These are phyloP conservation scores for Talaromyces sp. DNA, from an alignment of 2,329 filamentous ascomycete species.

Conservation along the genomic window DNA sequence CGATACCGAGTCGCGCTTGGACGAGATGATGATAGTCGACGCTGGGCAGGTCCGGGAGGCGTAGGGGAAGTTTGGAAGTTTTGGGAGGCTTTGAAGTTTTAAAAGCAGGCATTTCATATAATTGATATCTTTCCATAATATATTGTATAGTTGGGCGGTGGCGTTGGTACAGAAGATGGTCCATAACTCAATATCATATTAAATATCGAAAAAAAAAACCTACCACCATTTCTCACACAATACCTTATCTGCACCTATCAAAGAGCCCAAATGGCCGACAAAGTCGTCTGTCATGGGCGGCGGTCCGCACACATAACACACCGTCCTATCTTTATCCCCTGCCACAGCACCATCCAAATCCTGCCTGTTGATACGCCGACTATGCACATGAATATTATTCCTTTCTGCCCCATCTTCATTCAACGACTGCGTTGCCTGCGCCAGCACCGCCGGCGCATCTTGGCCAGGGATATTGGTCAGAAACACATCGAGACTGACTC, in stretches of 20 bases:
- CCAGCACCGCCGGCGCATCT: constrained; percentile 3
- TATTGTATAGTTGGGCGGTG: not conserved
- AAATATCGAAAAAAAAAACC: not conserved
- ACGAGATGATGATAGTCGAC: constrained; percentile 59
- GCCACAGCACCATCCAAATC: constrained; percentile 33
- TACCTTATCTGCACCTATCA: constrained; percentile 43
- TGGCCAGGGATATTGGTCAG: constrained; percentile 22
- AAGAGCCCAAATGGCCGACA: constrained; percentile 37
- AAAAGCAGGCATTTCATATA: constrained; percentile 3
- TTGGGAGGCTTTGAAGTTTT: no score
- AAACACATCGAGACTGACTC: constrained; percentile 30
- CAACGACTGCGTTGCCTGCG: not conserved
- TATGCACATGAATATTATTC: constrained; percentile 14
- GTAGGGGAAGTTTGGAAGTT: constrained; percentile 11
- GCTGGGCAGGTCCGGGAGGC: constrained; percentile 35
- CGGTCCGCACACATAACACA: constrained; percentile 65
- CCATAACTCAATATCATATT: no score
- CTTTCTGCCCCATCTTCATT: not conserved
- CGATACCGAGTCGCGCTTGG: constrained; percentile 46
- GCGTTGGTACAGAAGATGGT: not conserved
- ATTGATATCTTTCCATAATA: not conserved
- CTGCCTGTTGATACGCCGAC: constrained; percentile 28
- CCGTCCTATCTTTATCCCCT: constrained; percentile 27
- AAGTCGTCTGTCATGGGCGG: constrained; percentile 65
- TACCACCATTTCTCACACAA: constrained; percentile 63